Conservation (phyloP, 2,329 filamentous ascomycete species). For the Pseudogymnoascus sp. region DNA sequence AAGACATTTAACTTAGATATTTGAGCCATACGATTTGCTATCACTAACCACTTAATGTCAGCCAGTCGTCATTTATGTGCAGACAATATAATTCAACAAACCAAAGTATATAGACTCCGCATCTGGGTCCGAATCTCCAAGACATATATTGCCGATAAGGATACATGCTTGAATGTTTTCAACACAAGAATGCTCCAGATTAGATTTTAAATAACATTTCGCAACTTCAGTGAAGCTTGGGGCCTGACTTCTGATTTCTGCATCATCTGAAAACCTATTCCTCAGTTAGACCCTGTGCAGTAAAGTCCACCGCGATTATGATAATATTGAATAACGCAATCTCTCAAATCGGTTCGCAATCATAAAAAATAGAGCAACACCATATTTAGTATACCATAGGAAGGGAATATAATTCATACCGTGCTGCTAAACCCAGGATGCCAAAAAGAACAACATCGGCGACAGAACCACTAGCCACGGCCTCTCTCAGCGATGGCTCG, state of each 20-base stretch:
- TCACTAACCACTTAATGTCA: background rate
- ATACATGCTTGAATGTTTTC: conserved; percentile 29
- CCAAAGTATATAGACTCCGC: conserved; percentile 28
- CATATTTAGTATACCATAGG: background rate
- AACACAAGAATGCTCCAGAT: conserved; percentile 22
- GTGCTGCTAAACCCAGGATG: background rate
- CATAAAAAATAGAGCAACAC: background rate
- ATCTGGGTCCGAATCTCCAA: conserved; percentile 20
- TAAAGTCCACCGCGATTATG: background rate
- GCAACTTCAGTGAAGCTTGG: conserved; percentile 13
- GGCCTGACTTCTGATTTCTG: conserved; percentile 9
- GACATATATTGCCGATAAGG: conserved; percentile 25
- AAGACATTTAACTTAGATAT: conserved; percentile 6
- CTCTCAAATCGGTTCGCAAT: background rate
- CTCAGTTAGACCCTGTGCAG: conserved; percentile 11
- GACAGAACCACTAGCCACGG: conserved; percentile 6
- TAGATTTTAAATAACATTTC: conserved; percentile 18
- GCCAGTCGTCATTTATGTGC: background rate
- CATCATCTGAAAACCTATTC: conserved; percentile 10
- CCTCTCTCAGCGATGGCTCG: conserved; percentile 12
- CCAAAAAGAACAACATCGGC: background rate
- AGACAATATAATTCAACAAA: conserved; percentile 12
- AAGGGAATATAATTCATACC: background rate
- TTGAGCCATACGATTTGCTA: conserved; percentile 14
- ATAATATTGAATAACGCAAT: background rate